These are phyloP conservation scores for Pichia sp. DNA, from an alignment of 1,139 yeast species.

Conservation along the genomic window DNA sequence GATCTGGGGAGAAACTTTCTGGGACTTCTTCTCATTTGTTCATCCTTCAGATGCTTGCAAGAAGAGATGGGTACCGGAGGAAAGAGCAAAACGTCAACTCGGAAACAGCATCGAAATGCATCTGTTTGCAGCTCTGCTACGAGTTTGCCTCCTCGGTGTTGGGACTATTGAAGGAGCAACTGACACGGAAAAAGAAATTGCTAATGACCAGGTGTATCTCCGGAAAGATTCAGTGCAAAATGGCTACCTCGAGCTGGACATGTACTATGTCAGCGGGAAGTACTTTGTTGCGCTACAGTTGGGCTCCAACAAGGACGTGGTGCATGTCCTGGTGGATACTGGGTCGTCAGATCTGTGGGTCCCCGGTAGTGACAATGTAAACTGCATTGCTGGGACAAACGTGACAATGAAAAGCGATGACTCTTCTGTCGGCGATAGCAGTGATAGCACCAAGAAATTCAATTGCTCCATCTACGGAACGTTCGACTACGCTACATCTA, in stretches of 20 bases:
- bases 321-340: constrained; percentile 57
- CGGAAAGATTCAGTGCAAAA: background rate
- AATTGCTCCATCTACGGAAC: constrained; percentile 45
- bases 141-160: too few relatives aligned
- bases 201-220: background rate
- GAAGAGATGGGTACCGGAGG: too few relatives aligned
- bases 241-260: background rate
- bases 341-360: constrained; percentile 73
- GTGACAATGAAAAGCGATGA: background rate
- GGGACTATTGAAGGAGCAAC: too few relatives aligned
- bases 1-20: too few relatives aligned
- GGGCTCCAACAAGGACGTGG: constrained; percentile 53
- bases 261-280: background rate
- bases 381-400: constrained; percentile 22
- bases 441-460: background rate
- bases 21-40: too few relatives aligned
- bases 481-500: constrained; percentile 44
- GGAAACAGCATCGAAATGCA: too few relatives aligned
- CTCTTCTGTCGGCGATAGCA: background rate
- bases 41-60: too few relatives aligned
- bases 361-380: constrained; percentile 27
- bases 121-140: too few relatives aligned
- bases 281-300: constrained; percentile 40
- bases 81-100: too few relatives aligned
- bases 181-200: too few relatives aligned